A percentile compares a stretch with the other conserved stretches of the same genome.
phyloP scores from a whole-genome alignment of 331 rosid genomes.

The Rhamnella rubrinervis region DNA sequence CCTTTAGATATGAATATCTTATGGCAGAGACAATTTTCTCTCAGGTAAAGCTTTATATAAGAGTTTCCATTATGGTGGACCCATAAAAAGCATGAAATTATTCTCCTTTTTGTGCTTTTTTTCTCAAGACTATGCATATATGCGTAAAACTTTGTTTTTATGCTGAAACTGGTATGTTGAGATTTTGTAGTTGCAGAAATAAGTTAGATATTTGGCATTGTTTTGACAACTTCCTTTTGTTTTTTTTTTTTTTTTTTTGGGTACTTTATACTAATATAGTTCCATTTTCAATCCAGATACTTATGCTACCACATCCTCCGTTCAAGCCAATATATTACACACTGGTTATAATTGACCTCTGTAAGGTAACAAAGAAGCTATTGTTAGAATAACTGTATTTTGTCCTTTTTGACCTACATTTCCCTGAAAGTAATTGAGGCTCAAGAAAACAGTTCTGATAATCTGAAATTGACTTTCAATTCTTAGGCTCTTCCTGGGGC shows the following conservation, averaged over 20 bases:
- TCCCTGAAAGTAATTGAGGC: neutral
- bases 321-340: slow-evolving; percentile 92
- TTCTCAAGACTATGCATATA: neutral
- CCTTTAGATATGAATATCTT: slow-evolving; percentile 93
- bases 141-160: neutral
- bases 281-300: slow-evolving; percentile 41
- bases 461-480: slow-evolving; percentile 27
- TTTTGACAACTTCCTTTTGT: neutral
- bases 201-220: neutral
- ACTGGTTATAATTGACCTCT: slow-evolving; percentile 87
- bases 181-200: neutral
- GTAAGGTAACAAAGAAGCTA: slow-evolving; percentile 63
- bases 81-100: neutral
- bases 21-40: slow-evolving; percentile 99
- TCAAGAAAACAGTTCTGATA: neutral
- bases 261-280: neutral
- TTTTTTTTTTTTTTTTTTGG: too few species aligned
- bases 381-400: neutral
- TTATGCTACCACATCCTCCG: slow-evolving; percentile 95
- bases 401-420: neutral
- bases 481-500: slow-evolving; percentile 99
- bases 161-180: neutral
- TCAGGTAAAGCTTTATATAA: slow-evolving; percentile 54
- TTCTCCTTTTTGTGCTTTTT: neutral
- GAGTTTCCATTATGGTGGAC: neutral